Evolutionary conservation across 2,329 filamentous ascomycete genomes (phyloP).

Genomic region (Coniochaeta sp.): DNA sequence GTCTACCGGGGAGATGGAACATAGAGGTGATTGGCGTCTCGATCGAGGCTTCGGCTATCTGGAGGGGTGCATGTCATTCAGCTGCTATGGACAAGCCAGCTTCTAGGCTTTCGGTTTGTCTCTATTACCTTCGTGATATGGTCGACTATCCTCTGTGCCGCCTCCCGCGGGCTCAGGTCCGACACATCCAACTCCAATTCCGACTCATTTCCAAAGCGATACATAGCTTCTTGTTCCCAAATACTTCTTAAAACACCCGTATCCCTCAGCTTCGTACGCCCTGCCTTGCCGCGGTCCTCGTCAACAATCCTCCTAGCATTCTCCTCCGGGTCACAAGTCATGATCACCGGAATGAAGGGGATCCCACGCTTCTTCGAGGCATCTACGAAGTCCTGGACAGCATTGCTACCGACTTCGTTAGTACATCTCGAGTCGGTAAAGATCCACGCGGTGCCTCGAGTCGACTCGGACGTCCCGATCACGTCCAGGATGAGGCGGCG

Average conservation of each 20-base stretch:
- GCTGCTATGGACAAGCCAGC: not conserved
- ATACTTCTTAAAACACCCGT: conserved; percentile 12
- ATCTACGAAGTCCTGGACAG: conserved; percentile 12
- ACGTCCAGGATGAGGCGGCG: conserved; percentile 4
- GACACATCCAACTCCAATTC: conserved; percentile 6
- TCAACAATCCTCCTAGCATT: conserved; percentile 13
- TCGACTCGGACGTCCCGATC: conserved; percentile 6
- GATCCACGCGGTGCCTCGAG: conserved; percentile 12
- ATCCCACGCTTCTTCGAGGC: conserved; percentile 13
- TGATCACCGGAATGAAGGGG: conserved; percentile 18
- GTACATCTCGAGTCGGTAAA: conserved; percentile 16
- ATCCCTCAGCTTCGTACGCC: conserved; percentile 15
- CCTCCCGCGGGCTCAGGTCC: conserved; percentile 33
- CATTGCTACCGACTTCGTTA: conserved; percentile 2
- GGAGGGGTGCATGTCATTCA: too few relatives aligned
- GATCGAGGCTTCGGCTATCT: too few relatives aligned
- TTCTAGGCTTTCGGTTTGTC: too few relatives aligned
- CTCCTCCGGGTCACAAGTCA: conserved; percentile 18
- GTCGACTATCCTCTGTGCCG: conserved; percentile 43
- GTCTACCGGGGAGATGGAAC: too few relatives aligned
- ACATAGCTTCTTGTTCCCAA: conserved; percentile 13
- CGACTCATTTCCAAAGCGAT: conserved; percentile 12
- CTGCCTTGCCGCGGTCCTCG: conserved; percentile 4
- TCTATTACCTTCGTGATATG: not conserved
- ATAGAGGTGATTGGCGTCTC: too few relatives aligned